phyloP scores from a whole-genome alignment of 805 yeast species.

The Candida dendrica region DNA sequence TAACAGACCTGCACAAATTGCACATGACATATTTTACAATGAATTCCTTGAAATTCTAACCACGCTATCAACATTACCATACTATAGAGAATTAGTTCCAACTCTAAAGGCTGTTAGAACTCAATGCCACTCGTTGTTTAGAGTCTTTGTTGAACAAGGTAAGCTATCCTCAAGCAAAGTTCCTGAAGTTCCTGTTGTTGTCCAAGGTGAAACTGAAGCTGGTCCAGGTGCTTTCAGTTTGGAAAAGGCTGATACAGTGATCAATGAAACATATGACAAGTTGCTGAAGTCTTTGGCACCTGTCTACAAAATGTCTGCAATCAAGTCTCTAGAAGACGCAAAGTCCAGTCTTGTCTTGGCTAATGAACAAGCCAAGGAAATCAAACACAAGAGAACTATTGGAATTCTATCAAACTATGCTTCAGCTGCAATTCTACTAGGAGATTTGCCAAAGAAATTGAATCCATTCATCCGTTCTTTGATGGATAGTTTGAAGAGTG shows the following conservation, averaged over 20 bases:
- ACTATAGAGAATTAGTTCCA: conserved; percentile 81
- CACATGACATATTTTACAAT: conserved; percentile 22
- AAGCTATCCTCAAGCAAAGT: conserved; percentile 61
- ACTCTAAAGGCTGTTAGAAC: conserved; percentile 78
- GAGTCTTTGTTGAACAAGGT: conserved; percentile 71
- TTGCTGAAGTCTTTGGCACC: conserved; percentile 57
- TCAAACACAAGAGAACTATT: conserved; percentile 41
- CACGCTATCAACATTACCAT: conserved; percentile 39
- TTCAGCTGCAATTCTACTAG: conserved; percentile 56
- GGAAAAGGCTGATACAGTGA: conserved; percentile 65
- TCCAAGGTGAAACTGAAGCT: conserved; percentile 90
- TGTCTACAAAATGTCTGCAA: conserved; percentile 60
- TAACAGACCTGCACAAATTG: conserved; percentile 14
- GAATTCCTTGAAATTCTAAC: conserved; percentile 29
- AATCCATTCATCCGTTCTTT: conserved; percentile 83
- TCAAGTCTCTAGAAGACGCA: conserved; percentile 73
- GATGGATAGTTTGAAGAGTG: conserved; percentile 88
- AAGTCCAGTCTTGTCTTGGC: conserved; percentile 60
- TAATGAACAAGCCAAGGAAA: conserved; percentile 57
- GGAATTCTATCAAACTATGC: conserved; percentile 73
- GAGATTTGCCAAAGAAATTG: conserved; percentile 75
- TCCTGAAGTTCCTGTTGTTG: conserved; percentile 82
- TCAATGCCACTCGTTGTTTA: conserved; percentile 76
- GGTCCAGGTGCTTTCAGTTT: conserved; percentile 90
- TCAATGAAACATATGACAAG: conserved; percentile 58